These are phyloP conservation scores for Mortierella claussenii DNA, from an alignment of 192 early-diverging fungal species.

Conservation along the genomic window DNA sequence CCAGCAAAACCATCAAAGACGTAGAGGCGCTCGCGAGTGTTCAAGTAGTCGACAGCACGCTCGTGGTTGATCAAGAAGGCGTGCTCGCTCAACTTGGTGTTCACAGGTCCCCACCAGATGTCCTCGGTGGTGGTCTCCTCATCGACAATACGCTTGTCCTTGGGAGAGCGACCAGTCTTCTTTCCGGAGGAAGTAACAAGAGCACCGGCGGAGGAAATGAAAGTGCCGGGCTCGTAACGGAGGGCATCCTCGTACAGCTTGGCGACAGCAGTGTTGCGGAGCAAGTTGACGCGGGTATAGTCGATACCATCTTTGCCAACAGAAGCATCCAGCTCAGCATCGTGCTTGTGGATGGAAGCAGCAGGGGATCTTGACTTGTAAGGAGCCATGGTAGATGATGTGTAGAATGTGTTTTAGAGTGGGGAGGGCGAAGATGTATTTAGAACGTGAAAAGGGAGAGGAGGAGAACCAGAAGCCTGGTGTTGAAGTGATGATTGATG, in stretches of 20 bases:
- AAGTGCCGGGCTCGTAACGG: constrained; percentile 84
- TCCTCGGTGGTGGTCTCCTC: constrained; percentile 85
- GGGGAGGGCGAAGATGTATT: constrained; percentile 22
- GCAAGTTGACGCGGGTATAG: constrained; percentile 82
- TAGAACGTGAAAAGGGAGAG: background rate
- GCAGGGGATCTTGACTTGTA: constrained; percentile 13
- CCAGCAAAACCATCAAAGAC: constrained; percentile 98
- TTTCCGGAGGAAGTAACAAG: constrained; percentile 90
- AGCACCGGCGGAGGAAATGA: constrained; percentile 91
- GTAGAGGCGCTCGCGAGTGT: constrained; percentile 91
- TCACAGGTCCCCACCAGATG: constrained; percentile 99
- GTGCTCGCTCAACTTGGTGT: constrained; percentile 86
- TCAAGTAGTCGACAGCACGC: constrained; percentile 95
- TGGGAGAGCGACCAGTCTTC: constrained; percentile 94
- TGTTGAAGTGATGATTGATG: too few species aligned
- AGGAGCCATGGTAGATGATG: constrained; percentile 11
- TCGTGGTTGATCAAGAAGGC: constrained; percentile 96
- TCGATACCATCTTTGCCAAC: constrained; percentile 79
- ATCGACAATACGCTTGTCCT: constrained; percentile 98
- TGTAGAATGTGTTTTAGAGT: constrained; percentile 1
- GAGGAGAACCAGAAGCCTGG: background rate
- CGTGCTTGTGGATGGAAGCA: constrained; percentile 44
- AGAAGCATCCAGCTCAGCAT: constrained; percentile 45
- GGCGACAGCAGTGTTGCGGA: constrained; percentile 86
- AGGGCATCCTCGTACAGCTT: constrained; percentile 95